phyloP scores from a whole-genome alignment of 2,329 filamentous ascomycete species.

The Setomelanomma holmii region DNA sequence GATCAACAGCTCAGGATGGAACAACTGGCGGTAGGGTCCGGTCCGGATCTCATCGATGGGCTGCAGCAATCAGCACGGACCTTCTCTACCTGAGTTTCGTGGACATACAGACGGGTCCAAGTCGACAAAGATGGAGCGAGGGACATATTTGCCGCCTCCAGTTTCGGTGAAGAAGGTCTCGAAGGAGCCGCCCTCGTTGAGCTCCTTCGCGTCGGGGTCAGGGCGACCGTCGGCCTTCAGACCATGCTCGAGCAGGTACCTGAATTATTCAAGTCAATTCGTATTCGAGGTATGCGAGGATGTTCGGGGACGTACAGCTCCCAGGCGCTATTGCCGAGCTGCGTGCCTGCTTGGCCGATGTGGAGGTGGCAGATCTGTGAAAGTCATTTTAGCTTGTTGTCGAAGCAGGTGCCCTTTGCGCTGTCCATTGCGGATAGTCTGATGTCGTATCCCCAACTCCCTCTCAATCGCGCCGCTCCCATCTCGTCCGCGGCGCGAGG shows the following conservation, averaged over 20 bases:
- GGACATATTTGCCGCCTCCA: constrained; percentile 74
- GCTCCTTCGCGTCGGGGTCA: constrained; percentile 66
- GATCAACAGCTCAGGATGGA: constrained; percentile 75
- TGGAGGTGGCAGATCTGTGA: constrained; percentile 69
- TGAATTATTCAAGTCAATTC: constrained; percentile 45
- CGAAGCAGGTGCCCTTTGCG: background rate
- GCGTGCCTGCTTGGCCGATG: constrained; percentile 75
- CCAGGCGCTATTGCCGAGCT: constrained; percentile 78
- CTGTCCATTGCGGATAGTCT: background rate
- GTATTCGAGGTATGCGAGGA: constrained; percentile 11
- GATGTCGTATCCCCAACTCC: background rate
- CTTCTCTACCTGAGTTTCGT: background rate
- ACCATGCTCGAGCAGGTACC: constrained; percentile 76
- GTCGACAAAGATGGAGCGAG: constrained; percentile 75
- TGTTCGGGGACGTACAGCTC: constrained; percentile 67
- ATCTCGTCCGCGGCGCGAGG: constrained; percentile 14
- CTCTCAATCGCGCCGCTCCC: background rate
- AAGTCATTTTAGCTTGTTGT: constrained; percentile 21
- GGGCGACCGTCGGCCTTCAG: constrained; percentile 70
- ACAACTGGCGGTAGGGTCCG: constrained; percentile 70
- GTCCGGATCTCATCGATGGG: constrained; percentile 78
- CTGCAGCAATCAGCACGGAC: constrained; percentile 36
- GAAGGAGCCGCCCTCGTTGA: constrained; percentile 68
- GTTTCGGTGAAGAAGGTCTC: constrained; percentile 80
- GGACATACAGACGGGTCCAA: constrained; percentile 69